Conservation (phyloP, 768 basidiomycete species). For the Pleurotus citrinopileatus region DNA sequence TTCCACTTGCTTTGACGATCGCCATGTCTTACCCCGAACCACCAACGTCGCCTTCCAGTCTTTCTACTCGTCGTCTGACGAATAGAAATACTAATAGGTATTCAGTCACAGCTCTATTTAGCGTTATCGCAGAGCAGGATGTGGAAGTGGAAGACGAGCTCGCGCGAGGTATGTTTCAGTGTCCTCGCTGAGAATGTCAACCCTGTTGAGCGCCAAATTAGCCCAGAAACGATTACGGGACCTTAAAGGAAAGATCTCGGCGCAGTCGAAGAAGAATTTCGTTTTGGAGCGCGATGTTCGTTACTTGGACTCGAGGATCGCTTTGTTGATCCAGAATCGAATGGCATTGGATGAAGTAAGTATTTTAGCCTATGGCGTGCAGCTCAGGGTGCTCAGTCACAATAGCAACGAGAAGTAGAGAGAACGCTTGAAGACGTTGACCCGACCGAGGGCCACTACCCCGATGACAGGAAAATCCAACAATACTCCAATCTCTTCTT, state of each 20-base stretch:
- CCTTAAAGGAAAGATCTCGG: constrained; percentile 94
- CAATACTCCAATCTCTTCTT: constrained; percentile 99
- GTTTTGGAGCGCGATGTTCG: constrained; percentile 98
- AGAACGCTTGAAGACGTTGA: constrained; percentile 95
- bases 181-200: constrained; percentile 3
- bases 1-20: constrained; percentile 30
- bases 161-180: constrained; percentile 70
- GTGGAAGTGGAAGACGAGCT: constrained; percentile 97
- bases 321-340: constrained; percentile 95
- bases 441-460: constrained; percentile 86
- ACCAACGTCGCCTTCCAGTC: constrained; percentile 59
- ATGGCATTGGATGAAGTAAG: constrained; percentile 94
- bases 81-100: constrained; percentile 96
- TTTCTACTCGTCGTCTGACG: constrained; percentile 73
- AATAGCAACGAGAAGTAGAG: constrained; percentile 91
- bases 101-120: constrained; percentile 92
- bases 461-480: constrained; percentile 91
- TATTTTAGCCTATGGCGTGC: constrained; percentile 11
- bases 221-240: constrained; percentile 97
- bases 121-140: constrained; percentile 98
- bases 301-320: constrained; percentile 96
- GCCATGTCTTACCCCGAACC: constrained; percentile 63
- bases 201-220: constrained; percentile 26
- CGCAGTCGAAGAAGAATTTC: constrained; percentile 99
- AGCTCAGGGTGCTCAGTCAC: constrained; percentile 13